Base-by-base conservation (phyloP, 2,329 filamentous ascomycete species). In the Botryotinia calthae region DNA sequence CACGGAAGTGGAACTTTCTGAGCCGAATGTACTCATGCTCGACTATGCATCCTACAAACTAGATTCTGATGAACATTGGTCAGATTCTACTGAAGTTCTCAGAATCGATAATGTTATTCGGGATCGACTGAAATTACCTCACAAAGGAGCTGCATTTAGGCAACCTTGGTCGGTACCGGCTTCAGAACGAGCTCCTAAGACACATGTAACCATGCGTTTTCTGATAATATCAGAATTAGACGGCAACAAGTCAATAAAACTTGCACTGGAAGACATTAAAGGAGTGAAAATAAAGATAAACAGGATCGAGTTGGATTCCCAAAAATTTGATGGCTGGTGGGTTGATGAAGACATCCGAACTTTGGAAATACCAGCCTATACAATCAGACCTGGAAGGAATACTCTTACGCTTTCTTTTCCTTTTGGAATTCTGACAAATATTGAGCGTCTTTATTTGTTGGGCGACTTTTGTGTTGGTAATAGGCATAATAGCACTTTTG, bases 341-440 rank as follows among this genome's bases (percentile, higher is more conserved):
- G 80, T 80, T 3, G 80, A 81, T 28, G 80, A 81, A 74, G 74
- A 73, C 7, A 81, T 81, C 65, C 73, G 74, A 6, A 79, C 76
- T 9, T 51, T 80, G 8, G 40, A 66, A 0, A 71, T 81, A 10
- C 78, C 79, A 12, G 51, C 44, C 6, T 34, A 74, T 2, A 68
- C 68, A 16, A 79, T 81, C 5, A 74, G 74, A 6, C 72, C 66
- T 28, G 80, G 79, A 0, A 67, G 18, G 6, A 79, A 81, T 5
- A 74, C 65, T 4, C 56, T 81, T 4, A 73, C 72, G 0, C 61
- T 81, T 1, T 74, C 70, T 2, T 79, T 79, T 67, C 76, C 79
- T 1, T 81, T 81, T 56, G 79, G 79, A 0, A 68, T 79, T 0
- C 48, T 80, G 4, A 80, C 80, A 2, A 80, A 79, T 8, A 71